Evolutionary conservation across 1,284 basidiomycete species (phyloP).

Genomic region (Retiboletus flavoniger): DNA sequence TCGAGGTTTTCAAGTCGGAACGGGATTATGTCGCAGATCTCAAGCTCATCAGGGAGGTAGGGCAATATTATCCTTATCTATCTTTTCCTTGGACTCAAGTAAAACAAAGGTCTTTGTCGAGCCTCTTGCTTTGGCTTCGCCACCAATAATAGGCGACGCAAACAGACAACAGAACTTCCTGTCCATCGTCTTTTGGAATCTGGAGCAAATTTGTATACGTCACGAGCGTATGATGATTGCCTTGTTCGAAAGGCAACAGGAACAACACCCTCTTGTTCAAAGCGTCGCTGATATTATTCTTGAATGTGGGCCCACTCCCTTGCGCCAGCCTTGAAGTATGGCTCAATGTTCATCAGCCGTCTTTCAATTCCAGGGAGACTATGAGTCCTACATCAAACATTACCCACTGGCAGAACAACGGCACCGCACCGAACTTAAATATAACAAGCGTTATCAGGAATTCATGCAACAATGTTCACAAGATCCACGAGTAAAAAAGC

Average conservation of each 20-base stretch:
- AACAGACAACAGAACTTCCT: constrained; percentile 58
- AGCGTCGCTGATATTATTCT: constrained; percentile 77
- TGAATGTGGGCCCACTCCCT: constrained; percentile 47
- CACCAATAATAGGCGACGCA: constrained; percentile 54
- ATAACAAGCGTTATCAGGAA: constrained; percentile 61
- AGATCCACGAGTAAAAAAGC: constrained; percentile 68
- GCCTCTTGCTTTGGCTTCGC: constrained; percentile 51
- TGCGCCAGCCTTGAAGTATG: constrained; percentile 9
- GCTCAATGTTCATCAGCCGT: constrained; percentile 34
- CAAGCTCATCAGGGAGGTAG: constrained; percentile 62
- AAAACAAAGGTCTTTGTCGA: constrained; percentile 62
- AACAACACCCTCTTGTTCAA: constrained; percentile 78
- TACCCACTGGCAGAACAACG: constrained; percentile 79
- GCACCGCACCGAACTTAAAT: constrained; percentile 69
- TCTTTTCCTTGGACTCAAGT: constrained; percentile 5
- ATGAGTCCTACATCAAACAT: constrained; percentile 79
- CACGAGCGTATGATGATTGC: constrained; percentile 67
- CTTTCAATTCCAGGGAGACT: constrained; percentile 55
- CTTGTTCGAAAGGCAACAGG: constrained; percentile 69
- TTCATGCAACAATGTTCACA: constrained; percentile 64
- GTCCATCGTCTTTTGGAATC: constrained; percentile 72
- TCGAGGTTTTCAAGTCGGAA: constrained; percentile 81
- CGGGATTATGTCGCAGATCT: constrained; percentile 77
- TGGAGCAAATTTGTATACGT: constrained; percentile 58
- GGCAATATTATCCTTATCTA: constrained; percentile 9